Percentiles rank a stretch among this genome's conserved stretches.
Conservation (phyloP, 805 yeast species). For the Myxozyma mucilagina region DNA sequence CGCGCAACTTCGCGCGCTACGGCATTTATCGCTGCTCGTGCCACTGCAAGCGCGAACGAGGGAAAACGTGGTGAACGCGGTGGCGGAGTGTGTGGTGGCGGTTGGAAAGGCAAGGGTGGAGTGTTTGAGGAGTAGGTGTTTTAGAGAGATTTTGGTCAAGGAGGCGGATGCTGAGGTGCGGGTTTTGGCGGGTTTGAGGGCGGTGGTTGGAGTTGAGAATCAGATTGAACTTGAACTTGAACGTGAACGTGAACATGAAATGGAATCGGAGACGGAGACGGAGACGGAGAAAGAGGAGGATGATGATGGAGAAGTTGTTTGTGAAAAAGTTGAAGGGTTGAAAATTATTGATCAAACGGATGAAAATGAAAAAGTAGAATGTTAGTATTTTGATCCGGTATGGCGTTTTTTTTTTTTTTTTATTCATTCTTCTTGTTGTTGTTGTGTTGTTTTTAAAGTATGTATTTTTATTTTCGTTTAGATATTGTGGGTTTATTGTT, state of each 20-base stretch:
- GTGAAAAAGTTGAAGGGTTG: no score
- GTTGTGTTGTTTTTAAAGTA: no score
- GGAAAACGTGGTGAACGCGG: conserved; percentile 49
- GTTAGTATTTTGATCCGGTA: no score
- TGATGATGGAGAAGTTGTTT: no score
- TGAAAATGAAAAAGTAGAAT: no score
- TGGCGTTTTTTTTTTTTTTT: no score
- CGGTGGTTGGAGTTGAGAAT: background rate
- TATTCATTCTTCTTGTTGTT: no score
- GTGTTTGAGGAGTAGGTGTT: conserved; percentile 47
- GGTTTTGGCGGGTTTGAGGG: background rate
- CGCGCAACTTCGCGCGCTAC: conserved; percentile 42
- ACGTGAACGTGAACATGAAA: background rate
- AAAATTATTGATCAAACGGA: no score
- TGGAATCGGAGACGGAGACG: no score
- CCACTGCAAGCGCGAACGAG: conserved; percentile 59
- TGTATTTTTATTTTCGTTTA: no score
- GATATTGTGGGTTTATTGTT: no score
- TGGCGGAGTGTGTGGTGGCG: conserved; percentile 51
- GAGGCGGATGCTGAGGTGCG: conserved; percentile 34
- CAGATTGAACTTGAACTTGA: background rate
- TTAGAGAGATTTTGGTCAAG: conserved; percentile 42
- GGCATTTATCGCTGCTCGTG: conserved; percentile 49
- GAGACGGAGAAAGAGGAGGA: background rate
- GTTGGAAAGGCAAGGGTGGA: conserved; percentile 62